phyloP scores from a whole-genome alignment of 352 stramenopile species.

The Phytophthora sp. region DNA sequence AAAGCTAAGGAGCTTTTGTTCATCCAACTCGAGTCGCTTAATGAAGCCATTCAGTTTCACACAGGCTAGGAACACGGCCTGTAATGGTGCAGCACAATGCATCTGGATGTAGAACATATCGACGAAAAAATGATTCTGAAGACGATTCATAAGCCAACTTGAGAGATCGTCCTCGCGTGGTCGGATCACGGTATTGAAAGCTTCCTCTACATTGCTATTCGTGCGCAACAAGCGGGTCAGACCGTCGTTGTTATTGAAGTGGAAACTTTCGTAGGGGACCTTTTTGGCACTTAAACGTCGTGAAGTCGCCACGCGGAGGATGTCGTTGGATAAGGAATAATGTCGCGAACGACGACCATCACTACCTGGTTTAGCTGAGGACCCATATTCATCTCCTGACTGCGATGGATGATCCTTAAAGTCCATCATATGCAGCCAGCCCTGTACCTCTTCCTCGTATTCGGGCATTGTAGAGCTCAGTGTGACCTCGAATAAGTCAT shows the following conservation, averaged over 20 bases:
- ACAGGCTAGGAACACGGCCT: slow-evolving; percentile 63
- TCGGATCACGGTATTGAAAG: slow-evolving; percentile 6
- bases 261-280: slow-evolving; percentile 15
- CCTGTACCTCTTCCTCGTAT: slow-evolving; percentile 73
- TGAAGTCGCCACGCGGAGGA: slow-evolving; percentile 47
- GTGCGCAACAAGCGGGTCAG: slow-evolving; percentile 26
- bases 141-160: slow-evolving; percentile 54
- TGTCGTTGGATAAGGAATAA: slow-evolving; percentile 39
- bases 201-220: slow-evolving; percentile 14
- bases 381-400: slow-evolving; percentile 3
- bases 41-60: slow-evolving; percentile 62
- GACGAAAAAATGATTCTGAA: slow-evolving; percentile 65
- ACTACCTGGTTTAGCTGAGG: slow-evolving; percentile 6
- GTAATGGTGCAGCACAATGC: slow-evolving; percentile 46
- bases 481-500: slow-evolving; percentile 68
- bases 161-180: slow-evolving; percentile 41
- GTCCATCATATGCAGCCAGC: slow-evolving; percentile 78
- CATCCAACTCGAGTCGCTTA: slow-evolving; percentile 50
- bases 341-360: slow-evolving; percentile 25
- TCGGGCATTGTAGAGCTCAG: slow-evolving; percentile 60
- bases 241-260: slow-evolving; percentile 23
- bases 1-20: slow-evolving; percentile 53
- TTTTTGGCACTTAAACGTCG: slow-evolving; percentile 44
- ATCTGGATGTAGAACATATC: slow-evolving; percentile 72
- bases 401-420: slow-evolving; percentile 41